Conservation (phyloP, 208 protist genomes). For the Acanthamoeba castellanii region DNA sequence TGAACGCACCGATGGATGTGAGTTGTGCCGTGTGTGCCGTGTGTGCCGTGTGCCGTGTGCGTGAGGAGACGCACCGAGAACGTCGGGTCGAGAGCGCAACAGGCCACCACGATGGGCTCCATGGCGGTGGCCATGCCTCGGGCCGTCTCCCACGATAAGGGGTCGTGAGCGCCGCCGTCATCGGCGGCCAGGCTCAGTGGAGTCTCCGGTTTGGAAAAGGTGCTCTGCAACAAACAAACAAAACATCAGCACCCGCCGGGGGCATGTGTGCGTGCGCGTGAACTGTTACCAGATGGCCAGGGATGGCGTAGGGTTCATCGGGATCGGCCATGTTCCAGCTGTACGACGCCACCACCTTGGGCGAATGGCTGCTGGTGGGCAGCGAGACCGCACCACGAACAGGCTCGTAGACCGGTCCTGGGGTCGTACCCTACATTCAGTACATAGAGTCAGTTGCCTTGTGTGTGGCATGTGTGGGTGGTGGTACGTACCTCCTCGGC, state of each 20-base stretch:
- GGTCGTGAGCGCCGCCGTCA: neutral
- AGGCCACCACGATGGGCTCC: neutral
- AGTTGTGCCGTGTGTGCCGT: no score
- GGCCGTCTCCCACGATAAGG: neutral
- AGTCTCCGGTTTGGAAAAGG: neutral
- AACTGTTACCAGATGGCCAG: neutral
- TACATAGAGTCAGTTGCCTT: neutral
- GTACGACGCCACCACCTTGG: neutral
- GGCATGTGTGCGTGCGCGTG: neutral
- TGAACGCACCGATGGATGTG: neutral
- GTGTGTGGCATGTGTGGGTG: no score
- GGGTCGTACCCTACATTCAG: neutral
- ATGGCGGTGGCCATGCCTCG: neutral
- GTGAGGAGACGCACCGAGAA: neutral
- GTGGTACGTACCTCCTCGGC: neutral
- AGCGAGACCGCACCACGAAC: neutral
- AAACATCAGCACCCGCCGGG: neutral
- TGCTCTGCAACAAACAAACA: neutral
- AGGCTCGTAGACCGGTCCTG: neutral
- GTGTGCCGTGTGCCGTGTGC: no score
- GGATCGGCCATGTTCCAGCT: neutral
- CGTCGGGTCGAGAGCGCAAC: neutral
- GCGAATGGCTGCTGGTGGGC: neutral
- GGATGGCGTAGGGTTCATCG: neutral
- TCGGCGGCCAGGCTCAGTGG: neutral